Evolutionary conservation across 257 asterid species (phyloP), one percentile per base, ranked within the genome.

Genomic region (Petunia axillaris): DNA sequence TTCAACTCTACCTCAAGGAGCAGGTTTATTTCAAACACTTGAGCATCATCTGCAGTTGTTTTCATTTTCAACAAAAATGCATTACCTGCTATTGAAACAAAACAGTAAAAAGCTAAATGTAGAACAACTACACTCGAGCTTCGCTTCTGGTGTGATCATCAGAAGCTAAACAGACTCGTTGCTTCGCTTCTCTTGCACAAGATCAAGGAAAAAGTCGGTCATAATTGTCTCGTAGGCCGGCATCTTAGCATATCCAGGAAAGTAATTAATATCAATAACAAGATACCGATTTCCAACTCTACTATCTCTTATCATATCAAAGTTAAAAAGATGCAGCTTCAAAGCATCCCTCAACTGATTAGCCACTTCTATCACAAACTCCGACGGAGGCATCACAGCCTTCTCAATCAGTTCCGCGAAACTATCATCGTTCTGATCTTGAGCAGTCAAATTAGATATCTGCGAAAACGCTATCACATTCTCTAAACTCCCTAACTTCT

Each of bases 231-330:
- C 97, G 63, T 89, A 93, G 8, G 74, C 37, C 0, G 97, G 97
- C 88, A 94, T 82, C 89, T 94, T 94, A 0, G 92, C 95, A 77
- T 88, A 94, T 16, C 97, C 97, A 0, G 98, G 98, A 75, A 94
- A 91, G 91, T 91, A 93, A 81, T 94, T 93, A 43, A 94, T 93
- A 86, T 94, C 98, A 38, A 94, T 91, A 13, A 93, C 87, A 39
- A 91, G 93, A 87, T 88, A 93, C 13, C 92, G 79, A 39, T 88
- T 91, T 40, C 78, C 88, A 50, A 25, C 84, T 58, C 85, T 81
- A 80, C 81, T 81, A 46, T 90, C 97, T 81, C 91, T 88, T 52
- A 94, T 92, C 92, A 94, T 85, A 85, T 94, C 98, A 64, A 93
- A 93, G 87, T 93, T 92, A 80, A 93, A 92, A 35, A 92, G 97